phyloP scores from a whole-genome alignment of 257 asterid species.

The Plantago major region DNA sequence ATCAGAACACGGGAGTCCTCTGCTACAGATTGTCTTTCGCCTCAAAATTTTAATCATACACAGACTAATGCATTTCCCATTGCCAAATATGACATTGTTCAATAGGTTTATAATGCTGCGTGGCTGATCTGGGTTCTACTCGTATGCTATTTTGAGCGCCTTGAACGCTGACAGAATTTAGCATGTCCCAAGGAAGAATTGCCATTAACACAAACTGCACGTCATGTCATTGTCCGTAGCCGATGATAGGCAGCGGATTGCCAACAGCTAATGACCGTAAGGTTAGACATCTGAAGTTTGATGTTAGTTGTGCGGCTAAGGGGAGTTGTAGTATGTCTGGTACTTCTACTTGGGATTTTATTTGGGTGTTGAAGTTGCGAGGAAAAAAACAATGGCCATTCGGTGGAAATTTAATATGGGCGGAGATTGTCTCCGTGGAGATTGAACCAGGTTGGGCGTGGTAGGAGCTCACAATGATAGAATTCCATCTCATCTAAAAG shows the following conservation, averaged over 20 bases:
- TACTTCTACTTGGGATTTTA: too few species aligned
- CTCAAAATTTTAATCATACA: neutral
- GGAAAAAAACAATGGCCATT: too few species aligned
- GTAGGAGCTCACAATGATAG: too few species aligned
- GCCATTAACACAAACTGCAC: constrained; percentile 56
- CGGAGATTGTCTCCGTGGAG: too few species aligned
- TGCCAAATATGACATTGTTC: neutral
- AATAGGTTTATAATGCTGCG: constrained; percentile 54
- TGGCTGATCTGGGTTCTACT: constrained; percentile 58
- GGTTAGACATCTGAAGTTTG: too few species aligned
- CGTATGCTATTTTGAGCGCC: constrained; percentile 55
- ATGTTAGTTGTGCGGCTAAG: too few species aligned
- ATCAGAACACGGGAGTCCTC: constrained; percentile 40
- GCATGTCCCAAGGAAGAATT: constrained; percentile 42
- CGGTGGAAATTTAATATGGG: too few species aligned
- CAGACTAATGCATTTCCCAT: neutral
- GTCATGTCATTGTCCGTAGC: constrained; percentile 80
- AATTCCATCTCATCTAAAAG: too few species aligned
- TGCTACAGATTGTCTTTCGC: constrained; percentile 28
- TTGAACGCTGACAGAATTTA: constrained; percentile 49
- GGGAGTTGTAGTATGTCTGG: too few species aligned
- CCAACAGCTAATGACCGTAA: constrained; percentile 58
- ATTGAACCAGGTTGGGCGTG: too few species aligned
- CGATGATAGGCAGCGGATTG: constrained; percentile 80
- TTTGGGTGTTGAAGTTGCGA: too few species aligned